Percentiles rank a stretch among this genome's conserved stretches.
Conservation (phyloP, 176 grass and related monocot genomes). For the Tillandsia fasciculata region DNA sequence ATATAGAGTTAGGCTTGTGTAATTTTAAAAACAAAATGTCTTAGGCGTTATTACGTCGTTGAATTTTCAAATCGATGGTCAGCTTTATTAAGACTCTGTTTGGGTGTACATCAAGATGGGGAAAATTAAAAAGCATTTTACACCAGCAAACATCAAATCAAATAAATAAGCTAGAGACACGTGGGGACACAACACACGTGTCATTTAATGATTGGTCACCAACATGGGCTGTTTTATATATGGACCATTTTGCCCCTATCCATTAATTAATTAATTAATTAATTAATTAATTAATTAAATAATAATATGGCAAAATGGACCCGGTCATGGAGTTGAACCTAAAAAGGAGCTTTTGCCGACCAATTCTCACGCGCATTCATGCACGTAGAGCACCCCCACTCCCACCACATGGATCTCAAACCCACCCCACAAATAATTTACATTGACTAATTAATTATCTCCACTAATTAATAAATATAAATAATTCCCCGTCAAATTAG, state of each 20-base stretch:
- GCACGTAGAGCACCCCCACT: constrained; percentile 22
- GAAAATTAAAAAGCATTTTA: neutral
- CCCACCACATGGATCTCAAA: constrained; percentile 18
- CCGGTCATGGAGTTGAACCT: neutral
- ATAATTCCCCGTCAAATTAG: neutral
- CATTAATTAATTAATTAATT: neutral
- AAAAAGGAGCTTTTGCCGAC: neutral
- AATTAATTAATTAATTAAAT: too few relatives aligned
- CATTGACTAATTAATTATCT: constrained; percentile 13
- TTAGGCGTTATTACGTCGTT: too few relatives aligned
- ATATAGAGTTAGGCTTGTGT: too few relatives aligned
- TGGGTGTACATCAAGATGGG: too few relatives aligned
- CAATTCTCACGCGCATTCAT: constrained; percentile 28
- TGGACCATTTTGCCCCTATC: neutral
- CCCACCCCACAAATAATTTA: neutral
- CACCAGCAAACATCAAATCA: neutral
- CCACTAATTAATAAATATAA: constrained; percentile 9
- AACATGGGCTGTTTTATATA: neutral
- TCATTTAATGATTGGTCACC: neutral
- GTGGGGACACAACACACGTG: neutral
- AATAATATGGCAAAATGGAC: neutral
- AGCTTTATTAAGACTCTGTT: too few relatives aligned
- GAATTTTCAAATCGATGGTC: too few relatives aligned
- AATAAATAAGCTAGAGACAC: neutral
- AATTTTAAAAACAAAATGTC: too few relatives aligned